phyloP scores from a whole-genome alignment of 2,329 filamentous ascomycete genomes.

The Sphaerulina vaccinii region DNA sequence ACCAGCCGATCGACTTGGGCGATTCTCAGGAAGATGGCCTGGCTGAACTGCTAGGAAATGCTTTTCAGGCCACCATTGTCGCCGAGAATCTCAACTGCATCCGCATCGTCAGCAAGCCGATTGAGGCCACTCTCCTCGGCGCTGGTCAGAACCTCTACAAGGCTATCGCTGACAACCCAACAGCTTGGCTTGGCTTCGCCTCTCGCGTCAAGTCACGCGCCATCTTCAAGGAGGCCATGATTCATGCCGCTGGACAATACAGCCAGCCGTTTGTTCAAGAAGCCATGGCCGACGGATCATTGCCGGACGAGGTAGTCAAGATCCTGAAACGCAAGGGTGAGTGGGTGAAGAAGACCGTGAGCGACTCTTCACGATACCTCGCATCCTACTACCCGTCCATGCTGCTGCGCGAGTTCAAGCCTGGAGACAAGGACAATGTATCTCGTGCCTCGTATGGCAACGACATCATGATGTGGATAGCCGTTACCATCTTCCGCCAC shows the following conservation, averaged over 20 bases:
- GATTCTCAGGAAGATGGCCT: conserved; percentile 40
- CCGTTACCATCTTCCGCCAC: conserved; percentile 48
- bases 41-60: conserved; percentile 41
- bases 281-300: conserved; percentile 22
- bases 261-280: conserved; percentile 28
- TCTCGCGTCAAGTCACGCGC: conserved; percentile 47
- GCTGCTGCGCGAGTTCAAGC: conserved; percentile 31
- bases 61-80: conserved; percentile 44
- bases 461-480: conserved; percentile 54
- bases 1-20: conserved; percentile 42
- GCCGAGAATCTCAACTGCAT: conserved; percentile 48
- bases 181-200: conserved; percentile 49
- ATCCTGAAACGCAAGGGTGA: conserved; percentile 37
- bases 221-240: conserved; percentile 47
- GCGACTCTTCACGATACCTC: conserved; percentile 33
- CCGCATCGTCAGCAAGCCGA: conserved; percentile 43
- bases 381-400: conserved; percentile 38
- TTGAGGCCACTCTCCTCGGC: conserved; percentile 50
- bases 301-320: conserved; percentile 24
- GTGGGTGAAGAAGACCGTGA: conserved; percentile 32
- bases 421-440: conserved; percentile 36
- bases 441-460: conserved; percentile 46
- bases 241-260: conserved; percentile 48
- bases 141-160: conserved; percentile 49
- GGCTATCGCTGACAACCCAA: conserved; percentile 45